A percentile compares a stretch with the other conserved stretches of the same genome.
These are phyloP conservation scores for Mortierella sp. DNA, from an alignment of 371 early-diverging fungal species.

Conservation along the genomic window DNA sequence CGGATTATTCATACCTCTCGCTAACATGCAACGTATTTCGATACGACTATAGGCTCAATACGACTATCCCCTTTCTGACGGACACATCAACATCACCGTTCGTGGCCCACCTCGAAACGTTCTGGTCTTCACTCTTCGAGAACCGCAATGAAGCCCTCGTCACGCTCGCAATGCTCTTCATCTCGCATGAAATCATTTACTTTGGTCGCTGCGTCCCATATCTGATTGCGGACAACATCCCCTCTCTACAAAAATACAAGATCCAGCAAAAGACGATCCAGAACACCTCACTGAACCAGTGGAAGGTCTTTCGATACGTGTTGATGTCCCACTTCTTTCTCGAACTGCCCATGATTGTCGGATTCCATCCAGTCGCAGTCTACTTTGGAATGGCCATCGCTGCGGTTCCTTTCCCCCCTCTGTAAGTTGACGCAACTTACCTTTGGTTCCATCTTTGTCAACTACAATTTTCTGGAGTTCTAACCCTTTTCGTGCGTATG, in stretches of 20 bases:
- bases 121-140: slow-evolving; percentile 72
- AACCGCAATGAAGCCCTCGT: slow-evolving; percentile 76
- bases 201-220: slow-evolving; percentile 84
- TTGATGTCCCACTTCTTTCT: slow-evolving; percentile 79
- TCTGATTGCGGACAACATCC: slow-evolving; percentile 75
- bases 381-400: slow-evolving; percentile 84
- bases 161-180: slow-evolving; percentile 71
- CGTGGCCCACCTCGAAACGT: slow-evolving; percentile 41
- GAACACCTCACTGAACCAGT: slow-evolving; percentile 72
- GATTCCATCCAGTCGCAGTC: slow-evolving; percentile 86
- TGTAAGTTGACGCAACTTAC: slow-evolving; percentile 58
- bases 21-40: no score
- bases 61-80: slow-evolving; percentile 13
- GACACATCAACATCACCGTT: slow-evolving; percentile 15
- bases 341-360: slow-evolving; percentile 86
- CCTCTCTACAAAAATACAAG: slow-evolving; percentile 82
- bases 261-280: slow-evolving; percentile 81
- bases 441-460: background rate
- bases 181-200: slow-evolving; percentile 83
- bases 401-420: slow-evolving; percentile 84
- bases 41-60: slow-evolving; percentile 14
- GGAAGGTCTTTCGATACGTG: slow-evolving; percentile 82
- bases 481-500: no score
- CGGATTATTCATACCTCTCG: no score
- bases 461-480: no score